Percentiles rank a stretch among this genome's conserved stretches.
Evolutionary conservation across 768 basidiomycete genomes (phyloP).

Genomic region (Russula sp.): DNA sequence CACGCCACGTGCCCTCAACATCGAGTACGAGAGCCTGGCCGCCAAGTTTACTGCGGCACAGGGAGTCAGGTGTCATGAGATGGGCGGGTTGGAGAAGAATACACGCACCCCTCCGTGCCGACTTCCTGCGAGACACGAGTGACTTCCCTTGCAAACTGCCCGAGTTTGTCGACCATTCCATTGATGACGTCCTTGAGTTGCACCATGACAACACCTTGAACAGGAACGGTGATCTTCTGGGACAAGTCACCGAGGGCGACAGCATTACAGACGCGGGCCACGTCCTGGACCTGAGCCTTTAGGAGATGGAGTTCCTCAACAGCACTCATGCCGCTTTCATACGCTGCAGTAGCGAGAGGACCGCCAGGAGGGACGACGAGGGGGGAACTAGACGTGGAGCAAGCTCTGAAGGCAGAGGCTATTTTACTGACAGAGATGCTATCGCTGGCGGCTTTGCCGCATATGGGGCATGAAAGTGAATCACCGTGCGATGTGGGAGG

Average conservation of each 20-base stretch:
- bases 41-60: constrained; percentile 50
- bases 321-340: constrained; percentile 50
- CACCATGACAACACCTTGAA: constrained; percentile 44
- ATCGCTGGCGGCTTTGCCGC: constrained; percentile 17
- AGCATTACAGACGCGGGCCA: constrained; percentile 45
- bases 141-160: constrained; percentile 82
- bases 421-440: constrained; percentile 1
- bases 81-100: neutral
- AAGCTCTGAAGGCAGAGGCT: neutral
- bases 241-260: constrained; percentile 43
- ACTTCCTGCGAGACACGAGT: constrained; percentile 78
- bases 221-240: constrained; percentile 44
- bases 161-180: constrained; percentile 51
- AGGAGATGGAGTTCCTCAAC: constrained; percentile 67
- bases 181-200: constrained; percentile 45
- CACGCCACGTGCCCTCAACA: constrained; percentile 80
- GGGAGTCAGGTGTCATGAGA: constrained; percentile 8
- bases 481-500: constrained; percentile 21
- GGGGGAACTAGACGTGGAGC: constrained; percentile 9
- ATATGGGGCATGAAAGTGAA: constrained; percentile 16
- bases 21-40: constrained; percentile 78
- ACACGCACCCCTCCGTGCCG: constrained; percentile 46
- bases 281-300: constrained; percentile 70
- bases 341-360: constrained; percentile 43
- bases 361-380: constrained; percentile 37